phyloP scores from a whole-genome alignment of 371 early-diverging fungal genomes.

The Fennellomyces sp. region DNA sequence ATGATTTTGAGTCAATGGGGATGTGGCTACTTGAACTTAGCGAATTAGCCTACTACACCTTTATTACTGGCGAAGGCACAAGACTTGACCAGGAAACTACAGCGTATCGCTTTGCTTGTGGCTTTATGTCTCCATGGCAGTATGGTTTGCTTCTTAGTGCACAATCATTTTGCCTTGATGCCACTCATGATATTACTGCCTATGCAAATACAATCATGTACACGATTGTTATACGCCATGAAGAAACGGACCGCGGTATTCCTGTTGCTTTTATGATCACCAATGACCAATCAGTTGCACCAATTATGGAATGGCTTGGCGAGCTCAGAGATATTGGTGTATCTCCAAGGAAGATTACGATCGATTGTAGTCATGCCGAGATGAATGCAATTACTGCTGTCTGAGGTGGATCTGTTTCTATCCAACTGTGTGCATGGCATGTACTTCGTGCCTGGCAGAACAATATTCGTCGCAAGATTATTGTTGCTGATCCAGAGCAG shows the following conservation, averaged over 20 bases:
- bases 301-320: neutral
- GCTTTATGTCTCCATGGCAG: neutral
- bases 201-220: neutral
- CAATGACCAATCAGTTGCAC: neutral
- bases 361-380: no score
- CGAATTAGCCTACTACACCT: no score
- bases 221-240: conserved; percentile 5
- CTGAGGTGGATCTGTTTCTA: neutral
- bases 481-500: neutral
- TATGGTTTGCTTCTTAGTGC: neutral
- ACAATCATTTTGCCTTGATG: neutral
- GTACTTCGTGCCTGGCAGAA: neutral
- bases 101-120: neutral
- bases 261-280: conserved; percentile 4
- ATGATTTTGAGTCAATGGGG: no score
- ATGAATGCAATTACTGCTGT: neutral
- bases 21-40: no score
- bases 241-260: neutral
- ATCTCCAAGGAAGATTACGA: neutral
- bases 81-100: no score
- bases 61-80: no score
- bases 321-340: neutral
- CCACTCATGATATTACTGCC: conserved; percentile 1
- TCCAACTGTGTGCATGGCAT: conserved; percentile 8
- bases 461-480: neutral